Conservation (phyloP, 2,329 filamentous ascomycete species). For the Rhytidhysteron rufulum region DNA sequence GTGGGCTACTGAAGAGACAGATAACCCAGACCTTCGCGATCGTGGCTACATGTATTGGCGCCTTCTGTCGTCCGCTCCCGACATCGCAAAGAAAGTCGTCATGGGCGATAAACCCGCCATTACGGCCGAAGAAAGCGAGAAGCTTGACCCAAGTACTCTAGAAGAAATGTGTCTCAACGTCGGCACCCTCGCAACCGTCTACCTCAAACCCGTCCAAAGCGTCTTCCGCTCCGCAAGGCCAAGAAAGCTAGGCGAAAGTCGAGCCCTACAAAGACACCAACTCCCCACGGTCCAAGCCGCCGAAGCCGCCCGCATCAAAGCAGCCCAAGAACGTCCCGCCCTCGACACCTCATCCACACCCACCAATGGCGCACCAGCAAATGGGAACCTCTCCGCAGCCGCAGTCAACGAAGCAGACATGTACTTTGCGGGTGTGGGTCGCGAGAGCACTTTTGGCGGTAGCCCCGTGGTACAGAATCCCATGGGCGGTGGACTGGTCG, state of each 20-base stretch:
- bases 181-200: constrained; percentile 92
- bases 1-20: constrained; percentile 99
- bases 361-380: constrained; percentile 5
- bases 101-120: constrained; percentile 98
- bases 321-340: constrained; percentile 24
- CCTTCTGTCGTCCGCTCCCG: constrained; percentile 85
- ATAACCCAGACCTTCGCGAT: constrained; percentile 94
- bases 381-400: constrained; percentile 58
- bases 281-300: constrained; percentile 55
- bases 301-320: constrained; percentile 27
- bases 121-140: constrained; percentile 85
- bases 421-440: constrained; percentile 68
- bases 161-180: constrained; percentile 98
- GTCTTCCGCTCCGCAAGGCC: constrained; percentile 89
- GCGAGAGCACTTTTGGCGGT: constrained; percentile 34
- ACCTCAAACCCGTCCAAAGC: constrained; percentile 94
- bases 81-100: constrained; percentile 78
- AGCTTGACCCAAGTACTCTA: constrained; percentile 81
- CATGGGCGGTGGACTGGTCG: constrained; percentile 15
- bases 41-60: constrained; percentile 99
- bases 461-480: constrained; percentile 28
- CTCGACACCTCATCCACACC: constrained; percentile 17
- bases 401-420: constrained; percentile 82
- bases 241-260: constrained; percentile 73
- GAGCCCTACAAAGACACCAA: constrained; percentile 74